Conservation (phyloP, 2,329 filamentous ascomycete species). For the Talaromyces rugulosus region DNA sequence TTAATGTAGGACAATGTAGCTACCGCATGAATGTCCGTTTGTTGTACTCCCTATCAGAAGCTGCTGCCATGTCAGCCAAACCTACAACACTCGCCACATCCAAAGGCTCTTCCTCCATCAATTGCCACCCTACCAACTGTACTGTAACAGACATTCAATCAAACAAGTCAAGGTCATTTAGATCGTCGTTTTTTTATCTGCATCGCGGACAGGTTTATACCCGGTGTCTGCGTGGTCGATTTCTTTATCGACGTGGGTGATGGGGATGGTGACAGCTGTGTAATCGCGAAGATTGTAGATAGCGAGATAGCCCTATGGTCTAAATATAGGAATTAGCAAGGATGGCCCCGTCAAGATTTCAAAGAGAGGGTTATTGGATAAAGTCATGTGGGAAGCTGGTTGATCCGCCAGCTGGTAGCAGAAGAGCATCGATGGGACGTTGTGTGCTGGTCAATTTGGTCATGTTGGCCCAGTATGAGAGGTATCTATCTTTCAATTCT, state of each 20-base stretch:
- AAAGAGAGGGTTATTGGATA: neutral
- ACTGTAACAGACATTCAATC: neutral
- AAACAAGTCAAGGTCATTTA: neutral
- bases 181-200: neutral
- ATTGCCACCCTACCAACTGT: neutral
- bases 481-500: neutral
- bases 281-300: neutral
- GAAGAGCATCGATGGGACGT: neutral
- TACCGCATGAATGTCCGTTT: too few relatives aligned
- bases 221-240: neutral
- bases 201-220: neutral
- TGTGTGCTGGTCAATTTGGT: neutral
- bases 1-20: too few relatives aligned
- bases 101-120: neutral
- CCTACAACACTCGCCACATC: neutral
- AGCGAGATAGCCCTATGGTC: neutral
- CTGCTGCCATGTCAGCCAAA: too few relatives aligned
- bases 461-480: neutral
- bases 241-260: neutral
- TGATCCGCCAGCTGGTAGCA: neutral
- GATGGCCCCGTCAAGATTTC: neutral
- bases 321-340: neutral
- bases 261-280: neutral
- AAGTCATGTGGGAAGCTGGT: constrained; percentile 2
- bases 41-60: too few relatives aligned